Evolutionary conservation across 768 basidiomycete genomes (phyloP).

Genomic region (Cantharellus anzutake): DNA sequence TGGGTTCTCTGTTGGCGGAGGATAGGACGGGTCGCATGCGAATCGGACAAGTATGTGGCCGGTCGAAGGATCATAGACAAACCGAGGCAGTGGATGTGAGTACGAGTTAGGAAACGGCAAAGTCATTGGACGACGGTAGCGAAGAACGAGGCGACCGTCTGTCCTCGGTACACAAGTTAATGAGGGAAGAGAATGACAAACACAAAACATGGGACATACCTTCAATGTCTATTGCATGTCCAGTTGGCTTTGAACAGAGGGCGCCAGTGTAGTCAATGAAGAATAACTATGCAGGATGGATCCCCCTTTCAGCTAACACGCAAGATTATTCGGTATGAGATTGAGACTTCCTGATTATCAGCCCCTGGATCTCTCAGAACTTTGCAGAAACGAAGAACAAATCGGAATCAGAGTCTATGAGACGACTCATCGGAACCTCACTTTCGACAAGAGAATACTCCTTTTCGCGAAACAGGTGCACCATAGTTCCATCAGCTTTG

Average conservation of each 20-base stretch:
- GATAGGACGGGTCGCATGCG: conserved; percentile 43
- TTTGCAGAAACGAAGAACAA: conserved; percentile 13
- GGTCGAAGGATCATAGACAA: conserved; percentile 34
- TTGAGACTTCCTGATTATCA: conserved; percentile 43
- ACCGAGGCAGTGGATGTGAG: conserved; percentile 43
- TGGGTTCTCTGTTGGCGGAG: conserved; percentile 16
- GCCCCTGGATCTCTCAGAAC: conserved; percentile 47
- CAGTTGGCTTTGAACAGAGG: conserved; percentile 57
- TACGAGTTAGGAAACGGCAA: conserved; percentile 61
- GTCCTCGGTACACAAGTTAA: not conserved
- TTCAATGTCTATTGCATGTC: conserved; percentile 69
- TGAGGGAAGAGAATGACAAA: too few species aligned
- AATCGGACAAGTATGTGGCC: conserved; percentile 45
- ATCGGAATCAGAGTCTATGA: not conserved
- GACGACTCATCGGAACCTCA: conserved; percentile 13
- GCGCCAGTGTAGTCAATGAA: conserved; percentile 64
- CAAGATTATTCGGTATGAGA: not conserved
- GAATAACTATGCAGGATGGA: conserved; percentile 36
- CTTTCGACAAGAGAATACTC: conserved; percentile 66
- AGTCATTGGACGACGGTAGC: conserved; percentile 59
- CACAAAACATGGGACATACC: conserved; percentile 19
- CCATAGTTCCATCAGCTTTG: conserved; percentile 39
- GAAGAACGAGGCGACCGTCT: conserved; percentile 45
- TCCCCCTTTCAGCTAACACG: not conserved
- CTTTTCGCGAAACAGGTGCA: conserved; percentile 52